These are phyloP conservation scores for Pochonia chlamydosporia DNA, from an alignment of 2,329 filamentous ascomycete genomes.

Conservation along the genomic window DNA sequence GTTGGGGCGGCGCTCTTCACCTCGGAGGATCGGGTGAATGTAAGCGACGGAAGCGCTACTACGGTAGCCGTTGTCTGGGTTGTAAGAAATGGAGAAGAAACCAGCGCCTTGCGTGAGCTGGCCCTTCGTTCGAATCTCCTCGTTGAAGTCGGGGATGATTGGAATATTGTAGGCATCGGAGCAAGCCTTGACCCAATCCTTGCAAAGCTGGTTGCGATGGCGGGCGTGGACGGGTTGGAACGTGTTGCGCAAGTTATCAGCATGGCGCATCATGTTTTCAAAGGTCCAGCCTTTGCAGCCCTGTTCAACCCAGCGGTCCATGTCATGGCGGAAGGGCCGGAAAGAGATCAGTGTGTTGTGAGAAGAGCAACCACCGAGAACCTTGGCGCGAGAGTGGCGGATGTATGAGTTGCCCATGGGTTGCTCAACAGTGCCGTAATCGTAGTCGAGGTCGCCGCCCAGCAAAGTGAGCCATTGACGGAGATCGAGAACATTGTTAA, in stretches of 20 bases:
- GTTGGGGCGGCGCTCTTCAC: conserved; percentile 77
- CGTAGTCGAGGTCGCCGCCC: conserved; percentile 84
- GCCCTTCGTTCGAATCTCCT: conserved; percentile 69
- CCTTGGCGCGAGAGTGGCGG: conserved; percentile 86
- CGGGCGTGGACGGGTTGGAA: conserved; percentile 80
- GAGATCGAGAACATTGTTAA: conserved; percentile 79
- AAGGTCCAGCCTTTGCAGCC: conserved; percentile 85
- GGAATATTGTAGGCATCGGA: conserved; percentile 74
- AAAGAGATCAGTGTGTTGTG: conserved; percentile 95
- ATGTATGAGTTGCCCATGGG: conserved; percentile 89
- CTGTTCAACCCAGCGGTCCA: conserved; percentile 74
- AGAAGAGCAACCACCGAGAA: conserved; percentile 85
- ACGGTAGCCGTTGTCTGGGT: conserved; percentile 78
- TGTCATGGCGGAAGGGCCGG: conserved; percentile 84
- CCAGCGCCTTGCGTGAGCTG: conserved; percentile 71
- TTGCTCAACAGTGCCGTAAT: conserved; percentile 85
- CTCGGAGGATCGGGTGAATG: conserved; percentile 83
- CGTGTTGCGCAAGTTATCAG: conserved; percentile 84
- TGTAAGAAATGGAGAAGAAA: conserved; percentile 88
- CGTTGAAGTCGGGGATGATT: conserved; percentile 79
- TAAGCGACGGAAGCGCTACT: conserved; percentile 88
- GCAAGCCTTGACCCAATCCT: conserved; percentile 83
- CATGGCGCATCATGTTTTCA: conserved; percentile 72
- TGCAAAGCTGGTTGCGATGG: conserved; percentile 85
- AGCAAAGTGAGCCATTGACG: conserved; percentile 83